These are phyloP conservation scores for Tylopilus sp. DNA, from an alignment of 1,284 basidiomycete species.

Conservation along the genomic window DNA sequence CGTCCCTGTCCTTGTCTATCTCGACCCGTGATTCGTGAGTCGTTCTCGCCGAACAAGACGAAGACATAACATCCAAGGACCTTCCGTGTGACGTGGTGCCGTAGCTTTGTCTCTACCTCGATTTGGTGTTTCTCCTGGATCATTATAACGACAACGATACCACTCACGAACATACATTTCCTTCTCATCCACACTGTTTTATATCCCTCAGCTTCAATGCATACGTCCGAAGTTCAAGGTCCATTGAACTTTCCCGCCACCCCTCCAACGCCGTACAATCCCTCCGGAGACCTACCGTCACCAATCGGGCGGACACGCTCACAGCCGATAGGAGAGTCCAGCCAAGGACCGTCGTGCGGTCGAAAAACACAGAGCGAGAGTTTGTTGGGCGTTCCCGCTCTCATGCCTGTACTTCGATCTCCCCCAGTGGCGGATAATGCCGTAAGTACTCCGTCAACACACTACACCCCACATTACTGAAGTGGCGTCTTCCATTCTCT, in stretches of 20 bases:
- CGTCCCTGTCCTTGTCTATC: slow-evolving; percentile 6
- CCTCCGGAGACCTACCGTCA: slow-evolving; percentile 10
- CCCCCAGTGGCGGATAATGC: slow-evolving; percentile 19
- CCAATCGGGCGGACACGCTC: slow-evolving; percentile 18
- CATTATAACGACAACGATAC: slow-evolving; percentile 20
- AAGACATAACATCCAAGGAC: slow-evolving; percentile 1
- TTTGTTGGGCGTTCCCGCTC: slow-evolving; percentile 6
- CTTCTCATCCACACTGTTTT: neutral
- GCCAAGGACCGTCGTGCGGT: slow-evolving; percentile 17
- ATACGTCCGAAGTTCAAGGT: slow-evolving; percentile 20
- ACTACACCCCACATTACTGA: slow-evolving; percentile 5
- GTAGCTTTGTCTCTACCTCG: slow-evolving; percentile 13
- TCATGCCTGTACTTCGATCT: slow-evolving; percentile 11
- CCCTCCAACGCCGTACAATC: slow-evolving; percentile 10
- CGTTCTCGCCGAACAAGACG: neutral
- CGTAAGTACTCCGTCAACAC: slow-evolving; percentile 18
- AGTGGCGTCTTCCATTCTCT: neutral
- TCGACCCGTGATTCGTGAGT: slow-evolving; percentile 2
- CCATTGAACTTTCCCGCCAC: slow-evolving; percentile 17
- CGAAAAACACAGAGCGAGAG: slow-evolving; percentile 26
- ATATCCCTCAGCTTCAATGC: slow-evolving; percentile 14
- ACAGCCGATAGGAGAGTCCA: slow-evolving; percentile 19
- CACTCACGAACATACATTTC: slow-evolving; percentile 1
- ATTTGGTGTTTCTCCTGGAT: slow-evolving; percentile 18
- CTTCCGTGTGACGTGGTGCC: slow-evolving; percentile 2